Evolutionary conservation across 345 rosid species (phyloP).

Genomic region (Eucalyptus urophylla): DNA sequence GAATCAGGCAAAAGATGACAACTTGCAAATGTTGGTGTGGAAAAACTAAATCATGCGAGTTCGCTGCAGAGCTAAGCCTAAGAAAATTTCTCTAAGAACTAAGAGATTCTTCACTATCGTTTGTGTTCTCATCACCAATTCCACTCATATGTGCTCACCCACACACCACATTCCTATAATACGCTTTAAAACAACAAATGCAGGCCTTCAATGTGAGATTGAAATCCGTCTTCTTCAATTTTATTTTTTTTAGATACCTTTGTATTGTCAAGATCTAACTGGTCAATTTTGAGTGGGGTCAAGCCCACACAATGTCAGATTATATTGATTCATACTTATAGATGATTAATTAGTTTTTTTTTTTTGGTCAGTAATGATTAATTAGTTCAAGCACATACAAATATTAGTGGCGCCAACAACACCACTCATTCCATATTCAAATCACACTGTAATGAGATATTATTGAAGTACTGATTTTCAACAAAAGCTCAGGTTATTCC

Average conservation of each 20-base stretch:
- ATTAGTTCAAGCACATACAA: no score
- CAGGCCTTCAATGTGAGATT: neutral
- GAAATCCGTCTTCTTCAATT: neutral
- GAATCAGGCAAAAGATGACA: no score
- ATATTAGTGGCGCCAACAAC: neutral
- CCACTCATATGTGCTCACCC: no score
- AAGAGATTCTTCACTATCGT: neutral
- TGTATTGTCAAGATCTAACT: neutral
- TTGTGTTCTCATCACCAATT: neutral
- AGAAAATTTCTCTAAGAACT: no score
- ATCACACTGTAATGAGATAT: no score
- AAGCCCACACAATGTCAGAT: neutral
- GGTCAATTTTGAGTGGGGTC: neutral
- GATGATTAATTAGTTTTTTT: no score
- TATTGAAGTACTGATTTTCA: no score
- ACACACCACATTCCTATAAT: neutral
- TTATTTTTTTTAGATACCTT: no score
- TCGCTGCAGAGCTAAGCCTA: no score
- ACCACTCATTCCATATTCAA: neutral
- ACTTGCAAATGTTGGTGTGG: no score
- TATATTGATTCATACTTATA: neutral
- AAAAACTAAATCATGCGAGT: no score
- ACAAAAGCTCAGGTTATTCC: neutral
- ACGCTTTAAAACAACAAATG: neutral
- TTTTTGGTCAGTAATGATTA: no score